Evolutionary conservation across 2,329 filamentous ascomycete species (phyloP), one percentile per base, ranked within the genome.

Genomic region (Aspergillus sp.): DNA sequence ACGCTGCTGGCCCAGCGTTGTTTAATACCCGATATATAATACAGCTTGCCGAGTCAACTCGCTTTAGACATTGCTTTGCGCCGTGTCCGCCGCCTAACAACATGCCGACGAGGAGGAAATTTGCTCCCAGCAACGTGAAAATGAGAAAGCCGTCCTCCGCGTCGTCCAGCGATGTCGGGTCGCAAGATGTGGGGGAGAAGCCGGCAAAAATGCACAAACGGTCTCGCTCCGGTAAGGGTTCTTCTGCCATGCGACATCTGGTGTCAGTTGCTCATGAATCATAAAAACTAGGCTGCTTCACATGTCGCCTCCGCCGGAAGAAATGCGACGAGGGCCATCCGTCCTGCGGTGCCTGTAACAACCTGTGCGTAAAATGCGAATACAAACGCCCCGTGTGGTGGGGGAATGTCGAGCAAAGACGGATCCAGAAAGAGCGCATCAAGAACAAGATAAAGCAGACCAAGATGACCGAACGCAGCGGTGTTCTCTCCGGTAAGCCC

Each of bases 381-480:
- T 98, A 96, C 69, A 94, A 93, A 72, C 72, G 88, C 55, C 91
- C 91, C 24, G 77, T 84, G 65, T 98, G 91, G 91, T 98, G 91
- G 91, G 83, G 81, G 64, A 95, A 91, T 70, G 82, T 83, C 53
- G 86, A 94, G 43, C 78, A 82, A 53, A 74, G 91, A 47, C 77
- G 81, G 49, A 68, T 79, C 35, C 86, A 95, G 60, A 98, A 96
- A 67, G 91, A 96, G 57, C 69, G 80, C 47, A 93, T 98, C 72
- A 98, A 98, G 73, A 81, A 82, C 63, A 85, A 89, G 62, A 96
- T 98, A 71, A 95, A 94, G 76, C 78, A 81, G 57, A 96, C 91
- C 57, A 96, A 96, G 74, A 72, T 93, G 47, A 79, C 80, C 15
- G 89, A 95, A 65, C 94, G 94, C 75, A 71, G 75, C 32, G 71